A percentile compares a stretch with the other conserved stretches of the same genome.
phyloP scores from a whole-genome alignment of 1,284 basidiomycete genomes.

The Volvariella volvacea region DNA sequence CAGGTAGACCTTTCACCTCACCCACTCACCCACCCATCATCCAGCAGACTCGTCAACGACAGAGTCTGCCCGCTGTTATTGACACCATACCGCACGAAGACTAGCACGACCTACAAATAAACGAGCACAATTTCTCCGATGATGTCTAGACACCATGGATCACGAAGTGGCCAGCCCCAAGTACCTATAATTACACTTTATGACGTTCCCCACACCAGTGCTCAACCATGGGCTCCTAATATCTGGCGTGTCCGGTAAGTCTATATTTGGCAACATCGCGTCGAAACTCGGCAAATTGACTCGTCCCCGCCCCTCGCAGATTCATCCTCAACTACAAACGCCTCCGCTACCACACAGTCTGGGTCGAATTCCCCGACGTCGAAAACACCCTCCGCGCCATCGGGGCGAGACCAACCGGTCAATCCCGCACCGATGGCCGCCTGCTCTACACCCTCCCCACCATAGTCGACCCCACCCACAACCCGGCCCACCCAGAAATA shows the following conservation, averaged over 20 bases:
- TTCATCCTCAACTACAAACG: constrained; percentile 70
- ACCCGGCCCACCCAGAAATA: constrained; percentile 31
- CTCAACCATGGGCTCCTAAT: constrained; percentile 67
- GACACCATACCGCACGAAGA: too few species aligned
- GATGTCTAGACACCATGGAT: too few species aligned
- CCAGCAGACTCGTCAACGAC: too few species aligned
- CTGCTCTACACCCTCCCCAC: constrained; percentile 63
- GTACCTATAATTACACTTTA: constrained; percentile 53
- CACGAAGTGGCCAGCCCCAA: not conserved
- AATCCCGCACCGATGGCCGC: constrained; percentile 44
- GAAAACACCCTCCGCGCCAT: constrained; percentile 52
- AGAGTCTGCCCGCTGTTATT: too few species aligned
- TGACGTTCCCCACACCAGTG: constrained; percentile 51
- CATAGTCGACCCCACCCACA: constrained; percentile 42
- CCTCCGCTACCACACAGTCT: constrained; percentile 57
- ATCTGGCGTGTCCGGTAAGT: constrained; percentile 49
- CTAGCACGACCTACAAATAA: too few species aligned
- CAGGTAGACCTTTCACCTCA: too few species aligned
- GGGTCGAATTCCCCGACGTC: constrained; percentile 64
- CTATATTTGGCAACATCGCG: too few species aligned
- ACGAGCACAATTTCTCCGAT: too few species aligned
- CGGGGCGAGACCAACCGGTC: constrained; percentile 48
- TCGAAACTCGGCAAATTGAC: too few species aligned
- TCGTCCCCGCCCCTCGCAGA: constrained; percentile 26
- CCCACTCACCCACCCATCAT: too few species aligned